Percentiles rank a stretch among this genome's conserved stretches.
Conservation (phyloP, 2,329 filamentous ascomycete species). For the Diaporthe destruens region DNA sequence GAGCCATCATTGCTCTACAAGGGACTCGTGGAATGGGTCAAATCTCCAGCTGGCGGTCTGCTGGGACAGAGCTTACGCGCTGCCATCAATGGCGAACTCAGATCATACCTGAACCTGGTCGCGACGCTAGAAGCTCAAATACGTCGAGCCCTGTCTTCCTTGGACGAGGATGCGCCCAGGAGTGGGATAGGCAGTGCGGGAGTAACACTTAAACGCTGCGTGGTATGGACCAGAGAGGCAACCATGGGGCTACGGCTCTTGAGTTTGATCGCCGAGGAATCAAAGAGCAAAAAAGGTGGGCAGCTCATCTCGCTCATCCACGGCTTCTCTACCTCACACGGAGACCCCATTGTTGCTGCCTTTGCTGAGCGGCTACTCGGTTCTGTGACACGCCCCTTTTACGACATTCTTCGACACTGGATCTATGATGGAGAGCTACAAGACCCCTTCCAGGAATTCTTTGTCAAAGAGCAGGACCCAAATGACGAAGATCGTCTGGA, state of each 20-base stretch:
- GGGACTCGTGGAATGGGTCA: conserved; percentile 83
- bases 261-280: conserved; percentile 94
- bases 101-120: conserved; percentile 90
- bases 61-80: conserved; percentile 92
- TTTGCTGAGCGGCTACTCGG: conserved; percentile 91
- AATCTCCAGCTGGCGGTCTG: conserved; percentile 84
- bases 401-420: conserved; percentile 95
- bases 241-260: conserved; percentile 95
- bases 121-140: conserved; percentile 95
- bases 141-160: conserved; percentile 79
- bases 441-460: conserved; percentile 97
- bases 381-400: conserved; percentile 93
- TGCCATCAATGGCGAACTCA: conserved; percentile 85
- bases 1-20: conserved; percentile 95
- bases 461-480: conserved; percentile 85
- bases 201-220: conserved; percentile 93
- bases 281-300: conserved; percentile 84
- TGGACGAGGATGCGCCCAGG: conserved; percentile 76
- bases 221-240: conserved; percentile 97
- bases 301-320: conserved; percentile 95
- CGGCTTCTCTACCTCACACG: conserved; percentile 91
- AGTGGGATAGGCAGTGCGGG: conserved; percentile 85
- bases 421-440: conserved; percentile 98
- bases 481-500: conserved; percentile 59
- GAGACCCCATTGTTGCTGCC: conserved; percentile 91